phyloP scores from a whole-genome alignment of 176 grass and related monocot genomes.

The Oryza longistaminata region DNA sequence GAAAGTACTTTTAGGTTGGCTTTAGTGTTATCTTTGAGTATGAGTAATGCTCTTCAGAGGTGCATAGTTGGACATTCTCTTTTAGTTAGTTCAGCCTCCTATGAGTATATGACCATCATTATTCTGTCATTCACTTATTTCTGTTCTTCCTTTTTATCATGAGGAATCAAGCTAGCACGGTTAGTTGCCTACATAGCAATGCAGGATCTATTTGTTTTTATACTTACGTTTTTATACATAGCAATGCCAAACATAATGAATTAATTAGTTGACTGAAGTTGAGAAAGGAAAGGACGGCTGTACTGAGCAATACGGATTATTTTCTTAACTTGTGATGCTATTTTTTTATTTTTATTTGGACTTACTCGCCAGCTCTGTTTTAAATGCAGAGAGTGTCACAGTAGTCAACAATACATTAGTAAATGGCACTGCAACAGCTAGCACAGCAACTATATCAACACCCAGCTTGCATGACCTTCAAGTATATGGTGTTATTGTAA shows the following conservation, averaged over 20 bases:
- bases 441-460: constrained; percentile 75
- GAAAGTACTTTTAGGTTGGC: neutral
- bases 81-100: neutral
- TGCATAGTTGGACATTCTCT: neutral
- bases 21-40: neutral
- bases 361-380: constrained; percentile 19
- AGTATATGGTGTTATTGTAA: constrained; percentile 92
- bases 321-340: constrained; percentile 3
- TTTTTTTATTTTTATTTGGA: constrained; percentile 28
- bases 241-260: neutral
- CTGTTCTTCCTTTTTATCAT: neutral
- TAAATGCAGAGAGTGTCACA: constrained; percentile 78
- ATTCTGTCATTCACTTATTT: neutral
- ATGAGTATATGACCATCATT: neutral
- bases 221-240: neutral
- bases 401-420: constrained; percentile 77
- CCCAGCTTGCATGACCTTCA: constrained; percentile 95
- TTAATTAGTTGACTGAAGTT: constrained; percentile 16
- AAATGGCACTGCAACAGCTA: constrained; percentile 65
- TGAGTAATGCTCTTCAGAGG: constrained; percentile 1
- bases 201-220: neutral
- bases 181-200: neutral
- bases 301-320: neutral
- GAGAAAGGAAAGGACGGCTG: neutral
- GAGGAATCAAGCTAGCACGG: neutral